A percentile compares a stretch with the other conserved stretches of the same genome.
phyloP scores from a whole-genome alignment of 331 rosid species.

The Malus hybrid region DNA sequence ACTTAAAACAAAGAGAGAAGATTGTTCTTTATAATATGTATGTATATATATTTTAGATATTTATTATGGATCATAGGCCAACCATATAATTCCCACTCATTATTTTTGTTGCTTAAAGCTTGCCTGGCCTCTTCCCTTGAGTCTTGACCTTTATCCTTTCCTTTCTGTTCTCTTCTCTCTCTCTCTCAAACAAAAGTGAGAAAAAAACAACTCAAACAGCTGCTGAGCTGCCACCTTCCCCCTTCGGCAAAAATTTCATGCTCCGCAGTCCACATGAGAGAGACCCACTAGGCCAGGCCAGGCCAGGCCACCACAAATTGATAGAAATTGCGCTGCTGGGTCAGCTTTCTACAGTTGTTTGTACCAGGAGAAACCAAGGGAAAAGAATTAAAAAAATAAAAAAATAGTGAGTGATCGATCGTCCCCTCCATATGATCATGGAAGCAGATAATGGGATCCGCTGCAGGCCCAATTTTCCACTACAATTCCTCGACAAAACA shows the following conservation, averaged over 20 bases:
- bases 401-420: neutral
- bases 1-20: neutral
- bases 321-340: neutral
- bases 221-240: slow-evolving; percentile 37
- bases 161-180: slow-evolving; percentile 5
- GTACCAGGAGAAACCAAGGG: slow-evolving; percentile 13
- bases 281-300: slow-evolving; percentile 82
- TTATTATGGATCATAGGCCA: slow-evolving; percentile 9
- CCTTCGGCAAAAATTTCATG: slow-evolving; percentile 72
- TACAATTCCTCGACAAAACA: slow-evolving; percentile 68
- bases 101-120: slow-evolving; percentile 97
- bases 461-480: slow-evolving; percentile 88
- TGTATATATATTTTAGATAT: slow-evolving; percentile 1
- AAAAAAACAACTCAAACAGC: slow-evolving; percentile 55
- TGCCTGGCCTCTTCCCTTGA: slow-evolving; percentile 52
- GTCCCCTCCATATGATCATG: slow-evolving; percentile 52
- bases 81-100: slow-evolving; percentile 72
- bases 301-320: slow-evolving; percentile 34
- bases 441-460: slow-evolving; percentile 72
- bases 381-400: neutral
- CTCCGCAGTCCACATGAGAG: slow-evolving; percentile 48
- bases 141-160: slow-evolving; percentile 54
- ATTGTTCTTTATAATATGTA: too few species aligned
- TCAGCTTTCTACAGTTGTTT: neutral
- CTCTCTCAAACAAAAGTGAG: slow-evolving; percentile 8